Evolutionary conservation across 768 basidiomycete genomes (phyloP).

Genomic region (Sistotremastrum niveocremeum): DNA sequence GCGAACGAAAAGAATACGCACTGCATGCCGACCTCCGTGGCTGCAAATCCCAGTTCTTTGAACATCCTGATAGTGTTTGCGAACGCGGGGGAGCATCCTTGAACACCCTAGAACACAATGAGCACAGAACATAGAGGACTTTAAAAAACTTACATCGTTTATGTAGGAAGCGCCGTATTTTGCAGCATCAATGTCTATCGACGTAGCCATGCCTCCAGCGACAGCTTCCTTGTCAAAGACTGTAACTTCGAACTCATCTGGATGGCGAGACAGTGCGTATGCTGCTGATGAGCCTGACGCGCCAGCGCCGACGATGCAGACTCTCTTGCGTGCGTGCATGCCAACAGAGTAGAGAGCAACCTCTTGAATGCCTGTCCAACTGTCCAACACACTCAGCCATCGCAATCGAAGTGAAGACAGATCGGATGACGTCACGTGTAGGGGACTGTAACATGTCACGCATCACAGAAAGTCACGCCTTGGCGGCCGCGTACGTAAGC

Average conservation of each 20-base stretch:
- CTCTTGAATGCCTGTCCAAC: too few relatives aligned
- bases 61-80: constrained; percentile 23
- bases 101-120: neutral
- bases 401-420: too few relatives aligned
- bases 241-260: constrained; percentile 18
- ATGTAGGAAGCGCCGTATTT: constrained; percentile 22
- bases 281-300: constrained; percentile 22
- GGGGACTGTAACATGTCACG: too few relatives aligned
- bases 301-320: constrained; percentile 7
- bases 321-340: too few relatives aligned
- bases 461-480: too few relatives aligned
- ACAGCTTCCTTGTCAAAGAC: constrained; percentile 18
- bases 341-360: too few relatives aligned
- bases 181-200: constrained; percentile 16
- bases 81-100: constrained; percentile 23
- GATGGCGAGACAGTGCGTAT: constrained; percentile 19
- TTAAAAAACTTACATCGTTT: constrained; percentile 15
- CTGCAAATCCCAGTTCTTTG: constrained; percentile 19
- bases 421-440: too few relatives aligned
- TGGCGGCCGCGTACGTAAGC: too few relatives aligned
- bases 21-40: constrained; percentile 22
- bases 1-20: too few relatives aligned
- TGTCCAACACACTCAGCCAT: too few relatives aligned
- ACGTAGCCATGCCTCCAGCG: constrained; percentile 22
- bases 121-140: constrained; percentile 7